Conservation (phyloP, 2,329 filamentous ascomycete species). For the Pseudocercospora cruenta region DNA sequence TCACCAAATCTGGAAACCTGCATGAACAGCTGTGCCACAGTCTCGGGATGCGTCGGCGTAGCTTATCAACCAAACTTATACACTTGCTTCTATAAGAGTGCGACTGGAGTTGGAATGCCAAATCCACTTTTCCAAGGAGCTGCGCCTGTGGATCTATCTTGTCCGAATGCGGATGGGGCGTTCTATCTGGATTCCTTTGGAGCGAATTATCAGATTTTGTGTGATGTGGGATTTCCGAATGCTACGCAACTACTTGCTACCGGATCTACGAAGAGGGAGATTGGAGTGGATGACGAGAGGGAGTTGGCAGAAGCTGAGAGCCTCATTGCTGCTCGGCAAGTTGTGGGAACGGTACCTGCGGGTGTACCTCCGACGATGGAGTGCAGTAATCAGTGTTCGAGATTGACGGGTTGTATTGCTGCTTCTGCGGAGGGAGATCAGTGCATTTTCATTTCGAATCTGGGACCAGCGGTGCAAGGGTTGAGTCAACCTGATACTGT, state of each 20-base stretch:
- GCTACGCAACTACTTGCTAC: slow-evolving; percentile 13
- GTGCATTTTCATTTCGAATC: slow-evolving; percentile 27
- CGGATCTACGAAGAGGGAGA: background rate
- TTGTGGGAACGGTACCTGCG: background rate
- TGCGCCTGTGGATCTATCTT: slow-evolving; percentile 26
- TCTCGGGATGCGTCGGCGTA: slow-evolving; percentile 26
- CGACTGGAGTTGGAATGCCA: background rate
- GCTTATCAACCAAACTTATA: slow-evolving; percentile 20
- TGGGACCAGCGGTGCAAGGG: slow-evolving; percentile 19
- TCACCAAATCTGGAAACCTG: slow-evolving; percentile 30
- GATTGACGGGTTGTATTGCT: slow-evolving; percentile 22
- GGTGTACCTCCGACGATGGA: slow-evolving; percentile 11
- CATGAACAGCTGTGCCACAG: slow-evolving; percentile 28
- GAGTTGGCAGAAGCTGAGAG: background rate
- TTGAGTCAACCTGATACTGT: slow-evolving; percentile 27
- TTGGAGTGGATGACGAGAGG: background rate
- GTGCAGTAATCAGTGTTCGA: slow-evolving; percentile 31
- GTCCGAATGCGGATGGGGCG: slow-evolving; percentile 30
- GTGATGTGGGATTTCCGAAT: slow-evolving; percentile 30
- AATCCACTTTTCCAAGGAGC: slow-evolving; percentile 19
- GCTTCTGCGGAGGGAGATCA: slow-evolving; percentile 18
- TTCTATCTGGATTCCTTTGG: slow-evolving; percentile 31
- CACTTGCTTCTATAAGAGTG: slow-evolving; percentile 31
- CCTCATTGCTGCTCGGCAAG: background rate
- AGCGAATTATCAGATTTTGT: slow-evolving; percentile 33